Conservation (phyloP, 169 alveolate genomes). For the Plasmodium cynomolgi region DNA sequence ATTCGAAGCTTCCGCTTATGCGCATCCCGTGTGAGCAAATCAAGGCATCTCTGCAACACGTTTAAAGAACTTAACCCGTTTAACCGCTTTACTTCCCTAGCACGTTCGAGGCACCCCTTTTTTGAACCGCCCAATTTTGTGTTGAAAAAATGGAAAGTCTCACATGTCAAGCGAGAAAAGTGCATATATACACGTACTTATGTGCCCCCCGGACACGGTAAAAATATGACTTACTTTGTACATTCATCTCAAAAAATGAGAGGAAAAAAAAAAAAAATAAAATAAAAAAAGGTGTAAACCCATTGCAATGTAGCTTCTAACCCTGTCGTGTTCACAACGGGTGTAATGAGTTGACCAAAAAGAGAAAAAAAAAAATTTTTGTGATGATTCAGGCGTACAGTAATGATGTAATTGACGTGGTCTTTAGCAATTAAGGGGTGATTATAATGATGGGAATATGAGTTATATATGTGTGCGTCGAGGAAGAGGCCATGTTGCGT, state of each 20-base stretch:
- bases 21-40: not conserved
- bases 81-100: not conserved
- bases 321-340: not conserved
- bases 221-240: not conserved
- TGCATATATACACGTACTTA: not conserved
- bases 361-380: slow-evolving; percentile 12
- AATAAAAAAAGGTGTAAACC: not conserved
- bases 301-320: not conserved
- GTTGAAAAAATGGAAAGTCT: not conserved
- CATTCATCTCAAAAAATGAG: not conserved
- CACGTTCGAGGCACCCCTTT: not conserved
- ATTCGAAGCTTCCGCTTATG: not conserved
- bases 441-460: slow-evolving; percentile 15
- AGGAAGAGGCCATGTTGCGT: not conserved
- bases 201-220: not conserved
- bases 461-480: slow-evolving; percentile 8
- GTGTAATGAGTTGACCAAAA: not conserved
- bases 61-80: not conserved
- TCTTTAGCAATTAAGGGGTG: slow-evolving; percentile 62
- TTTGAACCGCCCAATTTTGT: not conserved
- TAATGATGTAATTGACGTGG: slow-evolving; percentile 6
- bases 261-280: too few relatives aligned
- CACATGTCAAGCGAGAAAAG: not conserved
- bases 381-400: not conserved
- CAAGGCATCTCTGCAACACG: not conserved